Evolutionary conservation across 441 rosid genomes (phyloP).

Genomic region (Breynia disticha): DNA sequence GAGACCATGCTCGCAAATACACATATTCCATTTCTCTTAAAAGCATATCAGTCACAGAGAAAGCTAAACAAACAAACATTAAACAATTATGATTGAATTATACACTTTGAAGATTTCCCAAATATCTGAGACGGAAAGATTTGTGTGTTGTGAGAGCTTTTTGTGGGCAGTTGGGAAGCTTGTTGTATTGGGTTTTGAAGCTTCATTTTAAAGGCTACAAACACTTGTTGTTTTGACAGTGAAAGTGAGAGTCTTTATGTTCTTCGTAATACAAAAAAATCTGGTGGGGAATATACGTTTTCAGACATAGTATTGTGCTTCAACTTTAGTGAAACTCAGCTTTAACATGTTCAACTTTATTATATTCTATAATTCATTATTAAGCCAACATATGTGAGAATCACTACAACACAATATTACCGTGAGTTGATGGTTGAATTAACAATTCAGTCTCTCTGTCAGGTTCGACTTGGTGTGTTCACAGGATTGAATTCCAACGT

Average conservation of each 20-base stretch:
- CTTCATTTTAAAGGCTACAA: not conserved
- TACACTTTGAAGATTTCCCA: conserved; percentile 10
- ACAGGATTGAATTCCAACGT: too few relatives aligned
- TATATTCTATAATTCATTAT: not conserved
- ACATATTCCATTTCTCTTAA: conserved; percentile 28
- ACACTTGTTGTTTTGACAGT: conserved; percentile 7
- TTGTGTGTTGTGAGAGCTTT: not conserved
- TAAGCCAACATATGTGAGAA: not conserved
- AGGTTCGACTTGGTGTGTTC: too few relatives aligned
- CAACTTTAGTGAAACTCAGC: not conserved
- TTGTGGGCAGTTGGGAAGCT: conserved; percentile 14
- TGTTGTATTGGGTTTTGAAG: conserved; percentile 8
- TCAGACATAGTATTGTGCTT: conserved; percentile 12
- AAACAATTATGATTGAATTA: conserved; percentile 20
- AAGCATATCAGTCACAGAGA: conserved; percentile 27
- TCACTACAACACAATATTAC: too few relatives aligned
- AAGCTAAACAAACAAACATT: conserved; percentile 18
- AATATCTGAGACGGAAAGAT: not conserved
- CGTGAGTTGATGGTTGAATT: too few relatives aligned
- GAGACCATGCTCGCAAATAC: conserved; percentile 7
- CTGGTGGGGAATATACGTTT: conserved; percentile 35
- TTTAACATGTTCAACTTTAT: not conserved
- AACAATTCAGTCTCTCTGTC: too few relatives aligned
- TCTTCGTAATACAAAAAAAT: conserved; percentile 36
- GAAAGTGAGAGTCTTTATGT: conserved; percentile 12